phyloP scores from a whole-genome alignment of 352 stramenopile genomes.

The Peronospora destructor region DNA sequence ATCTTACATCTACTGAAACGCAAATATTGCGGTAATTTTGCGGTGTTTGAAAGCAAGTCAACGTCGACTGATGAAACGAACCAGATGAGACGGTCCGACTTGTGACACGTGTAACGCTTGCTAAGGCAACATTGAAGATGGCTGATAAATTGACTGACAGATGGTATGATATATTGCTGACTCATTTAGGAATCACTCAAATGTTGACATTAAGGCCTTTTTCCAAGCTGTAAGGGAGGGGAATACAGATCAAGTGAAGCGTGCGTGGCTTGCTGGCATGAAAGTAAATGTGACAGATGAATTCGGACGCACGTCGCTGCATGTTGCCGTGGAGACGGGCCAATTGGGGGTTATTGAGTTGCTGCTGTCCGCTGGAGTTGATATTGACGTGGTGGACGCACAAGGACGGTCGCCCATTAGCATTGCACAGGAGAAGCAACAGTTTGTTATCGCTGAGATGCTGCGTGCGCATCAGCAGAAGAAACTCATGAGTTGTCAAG shows the following conservation, averaged over 20 bases:
- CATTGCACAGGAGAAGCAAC: conserved; percentile 55
- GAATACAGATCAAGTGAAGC: conserved; percentile 72
- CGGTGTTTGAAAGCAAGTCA: conserved; percentile 15
- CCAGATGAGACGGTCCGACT: conserved; percentile 16
- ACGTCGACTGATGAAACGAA: conserved; percentile 5
- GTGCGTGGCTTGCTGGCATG: conserved; percentile 57
- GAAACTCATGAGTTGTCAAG: conserved; percentile 28
- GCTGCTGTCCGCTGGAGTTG: conserved; percentile 62
- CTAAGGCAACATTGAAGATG: conserved; percentile 4
- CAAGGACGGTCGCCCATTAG: conserved; percentile 55
- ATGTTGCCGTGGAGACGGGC: conserved; percentile 65
- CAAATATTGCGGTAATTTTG: conserved; percentile 24
- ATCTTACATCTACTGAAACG: conserved; percentile 47
- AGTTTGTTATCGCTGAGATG: conserved; percentile 52
- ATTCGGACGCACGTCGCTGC: conserved; percentile 54
- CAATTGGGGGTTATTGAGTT: conserved; percentile 72
- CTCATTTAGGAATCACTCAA: conserved; percentile 26
- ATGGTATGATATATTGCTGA: conserved; percentile 3
- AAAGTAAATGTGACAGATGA: conserved; percentile 55
- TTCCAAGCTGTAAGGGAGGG: conserved; percentile 54
- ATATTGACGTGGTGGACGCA: conserved; percentile 47
- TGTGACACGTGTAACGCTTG: conserved; percentile 1
- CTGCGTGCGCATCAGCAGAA: conserved; percentile 54
- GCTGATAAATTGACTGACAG: conserved; percentile 1
- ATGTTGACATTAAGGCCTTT: conserved; percentile 36